Evolutionary conservation across 1,139 yeast species (phyloP).

Genomic region (Candida labiduridarum): DNA sequence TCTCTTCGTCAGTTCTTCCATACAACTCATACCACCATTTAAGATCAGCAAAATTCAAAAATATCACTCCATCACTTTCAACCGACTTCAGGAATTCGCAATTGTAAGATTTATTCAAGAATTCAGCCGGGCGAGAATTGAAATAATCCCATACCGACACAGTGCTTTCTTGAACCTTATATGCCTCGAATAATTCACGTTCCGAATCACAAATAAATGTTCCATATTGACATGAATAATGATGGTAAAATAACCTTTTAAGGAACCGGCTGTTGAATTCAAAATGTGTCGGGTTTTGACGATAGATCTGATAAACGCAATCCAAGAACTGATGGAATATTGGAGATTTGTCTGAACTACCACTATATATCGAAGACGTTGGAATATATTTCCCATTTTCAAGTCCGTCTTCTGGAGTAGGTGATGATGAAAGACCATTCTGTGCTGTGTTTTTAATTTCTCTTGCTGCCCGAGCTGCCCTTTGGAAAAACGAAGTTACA

Average conservation of each 20-base stretch:
- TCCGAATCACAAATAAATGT: constrained; percentile 81
- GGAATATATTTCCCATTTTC: constrained; percentile 11
- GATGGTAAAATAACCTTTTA: constrained; percentile 80
- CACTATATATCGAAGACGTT: constrained; percentile 30
- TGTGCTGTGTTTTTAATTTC: constrained; percentile 46
- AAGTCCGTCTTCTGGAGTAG: constrained; percentile 13
- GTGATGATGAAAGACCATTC: constrained; percentile 15
- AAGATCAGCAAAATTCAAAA: constrained; percentile 68
- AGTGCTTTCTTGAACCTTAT: constrained; percentile 50
- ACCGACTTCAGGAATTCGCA: constrained; percentile 23
- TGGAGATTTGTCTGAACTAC: constrained; percentile 68
- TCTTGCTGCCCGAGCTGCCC: constrained; percentile 50
- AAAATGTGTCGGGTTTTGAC: constrained; percentile 72
- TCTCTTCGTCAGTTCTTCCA: constrained; percentile 78
- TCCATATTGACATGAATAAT: constrained; percentile 94
- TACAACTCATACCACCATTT: constrained; percentile 88
- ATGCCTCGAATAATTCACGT: constrained; percentile 46
- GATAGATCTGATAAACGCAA: constrained; percentile 75
- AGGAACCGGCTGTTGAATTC: constrained; percentile 90
- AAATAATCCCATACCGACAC: constrained; percentile 95
- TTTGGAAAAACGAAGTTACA: constrained; percentile 32
- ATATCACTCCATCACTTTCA: constrained; percentile 50
- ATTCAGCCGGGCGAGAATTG: constrained; percentile 72
- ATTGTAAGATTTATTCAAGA: constrained; percentile 53
- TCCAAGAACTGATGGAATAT: constrained; percentile 93